These are phyloP conservation scores for Phytopythium boreale DNA, from an alignment of 352 stramenopile species.

Conservation along the genomic window DNA sequence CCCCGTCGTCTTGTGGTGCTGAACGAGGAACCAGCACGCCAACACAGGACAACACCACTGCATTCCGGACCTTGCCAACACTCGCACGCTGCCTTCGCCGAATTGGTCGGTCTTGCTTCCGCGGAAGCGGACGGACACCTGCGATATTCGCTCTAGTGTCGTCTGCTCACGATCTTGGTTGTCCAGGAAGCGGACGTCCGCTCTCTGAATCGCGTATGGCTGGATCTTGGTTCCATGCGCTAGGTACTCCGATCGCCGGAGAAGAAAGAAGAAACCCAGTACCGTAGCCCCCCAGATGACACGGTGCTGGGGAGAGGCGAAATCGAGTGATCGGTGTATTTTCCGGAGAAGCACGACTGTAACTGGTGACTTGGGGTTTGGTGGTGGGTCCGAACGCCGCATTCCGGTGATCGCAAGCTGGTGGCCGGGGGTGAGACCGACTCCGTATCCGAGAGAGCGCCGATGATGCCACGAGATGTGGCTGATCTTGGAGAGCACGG, in stretches of 20 bases:
- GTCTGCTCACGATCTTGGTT: neutral
- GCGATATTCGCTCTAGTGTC: too few species aligned
- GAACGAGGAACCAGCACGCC: conserved; percentile 3
- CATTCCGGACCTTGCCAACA: neutral
- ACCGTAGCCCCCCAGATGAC: conserved; percentile 10
- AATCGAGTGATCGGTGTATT: conserved; percentile 7
- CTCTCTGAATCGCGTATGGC: too few species aligned
- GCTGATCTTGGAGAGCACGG: conserved; percentile 26
- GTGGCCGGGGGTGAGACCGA: conserved; percentile 16
- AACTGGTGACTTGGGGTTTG: conserved; percentile 8
- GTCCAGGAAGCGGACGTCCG: too few species aligned
- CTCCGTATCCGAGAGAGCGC: conserved; percentile 9
- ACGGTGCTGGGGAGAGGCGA: neutral
- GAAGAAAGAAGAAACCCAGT: conserved; percentile 12
- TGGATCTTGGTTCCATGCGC: neutral
- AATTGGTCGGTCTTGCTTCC: conserved; percentile 7
- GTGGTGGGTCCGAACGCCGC: conserved; percentile 12
- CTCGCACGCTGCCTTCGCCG: neutral
- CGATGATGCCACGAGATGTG: conserved; percentile 19
- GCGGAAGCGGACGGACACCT: too few species aligned
- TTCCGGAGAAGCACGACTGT: conserved; percentile 12
- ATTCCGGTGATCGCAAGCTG: conserved; percentile 29
- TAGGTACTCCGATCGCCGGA: conserved; percentile 4
- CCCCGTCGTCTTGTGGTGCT: too few species aligned
- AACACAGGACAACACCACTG: neutral